Base-by-base conservation (phyloP, 2,329 filamentous ascomycete genomes). In the Fonsecaea nubica region DNA sequence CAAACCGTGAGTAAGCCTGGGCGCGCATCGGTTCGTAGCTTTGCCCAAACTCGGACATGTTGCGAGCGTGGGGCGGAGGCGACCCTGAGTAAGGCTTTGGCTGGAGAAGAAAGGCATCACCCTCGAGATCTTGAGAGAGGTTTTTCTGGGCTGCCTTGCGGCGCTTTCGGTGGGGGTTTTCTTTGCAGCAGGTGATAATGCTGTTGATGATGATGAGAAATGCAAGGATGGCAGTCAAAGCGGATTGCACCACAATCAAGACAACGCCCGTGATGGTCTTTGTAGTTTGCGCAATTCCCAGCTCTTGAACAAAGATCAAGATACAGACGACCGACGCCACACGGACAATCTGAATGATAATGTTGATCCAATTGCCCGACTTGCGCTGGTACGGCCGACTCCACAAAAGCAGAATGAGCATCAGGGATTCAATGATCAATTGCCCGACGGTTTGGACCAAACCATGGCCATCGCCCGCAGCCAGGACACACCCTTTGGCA, bases 241-340 rank as follows among this genome's bases (percentile, higher is more conserved):
- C 86, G 0, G 92, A 92, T 80, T 99, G 95, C 4, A 98, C 85
- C n/a, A 89, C 92, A 71, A 98, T 95, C 66, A 99, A 85, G 15
- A 93, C 92, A n/a, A 98, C 87, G 63, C 95, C 95, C 15, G 92
- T 94, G 58, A 98, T 87, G 0, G 95, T 98, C 82, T 97, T 92
- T 9, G 94, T 97, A 9, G 93, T 96, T 78, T 97, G 90, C 5
- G 89, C 86, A 72, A 99, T 90, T 64, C 91, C 92, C 62, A 99
- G 88, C 80, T 98, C 90, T 76, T 98, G 91, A 33, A 98, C 94
- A 74, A 98, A 99, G 59, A 98, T 84, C 71, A 99, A 81, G 73
- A 98, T 92, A 80, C 93, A 97, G 62, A 87, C 85, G 6, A 97
- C 91, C 0, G 94, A 97, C 58, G 97, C 81, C 12, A 97, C 90